Evolutionary conservation across 2,329 filamentous ascomycete genomes (phyloP).

Genomic region (Macrophomina pseudophaseolina): DNA sequence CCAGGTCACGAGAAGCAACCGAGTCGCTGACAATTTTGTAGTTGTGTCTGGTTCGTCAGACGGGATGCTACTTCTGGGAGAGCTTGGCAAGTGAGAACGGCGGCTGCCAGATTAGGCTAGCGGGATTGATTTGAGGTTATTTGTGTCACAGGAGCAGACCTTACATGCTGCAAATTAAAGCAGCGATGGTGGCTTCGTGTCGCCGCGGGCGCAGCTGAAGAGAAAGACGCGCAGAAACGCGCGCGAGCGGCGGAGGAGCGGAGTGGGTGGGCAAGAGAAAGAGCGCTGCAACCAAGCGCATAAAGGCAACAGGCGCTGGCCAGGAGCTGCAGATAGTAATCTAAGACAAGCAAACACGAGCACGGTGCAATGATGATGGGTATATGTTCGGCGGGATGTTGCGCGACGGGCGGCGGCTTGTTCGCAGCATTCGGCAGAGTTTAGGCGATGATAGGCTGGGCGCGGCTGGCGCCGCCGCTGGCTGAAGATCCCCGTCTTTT

Average conservation of each 20-base stretch:
- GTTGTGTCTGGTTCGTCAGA: conserved; percentile 92
- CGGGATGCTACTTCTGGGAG: conserved; percentile 80
- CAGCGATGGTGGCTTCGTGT: background rate
- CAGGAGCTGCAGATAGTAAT: conserved; percentile 10
- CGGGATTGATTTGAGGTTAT: conserved; percentile 3
- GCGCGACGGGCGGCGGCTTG: background rate
- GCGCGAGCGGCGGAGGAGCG: background rate
- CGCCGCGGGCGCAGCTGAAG: conserved; percentile 5
- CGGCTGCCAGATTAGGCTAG: conserved; percentile 4
- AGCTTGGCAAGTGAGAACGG: conserved; percentile 65
- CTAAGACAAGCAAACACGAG: conserved; percentile 1
- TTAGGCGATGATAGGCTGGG: background rate
- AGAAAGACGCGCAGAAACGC: conserved; percentile 8
- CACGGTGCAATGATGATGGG: background rate
- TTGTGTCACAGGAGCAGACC: conserved; percentile 19
- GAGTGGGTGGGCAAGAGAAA: background rate
- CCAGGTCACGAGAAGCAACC: background rate
- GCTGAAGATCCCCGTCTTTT: conserved; percentile 4
- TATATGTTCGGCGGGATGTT: conserved; percentile 1
- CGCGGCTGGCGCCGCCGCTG: background rate
- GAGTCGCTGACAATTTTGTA: conserved; percentile 43
- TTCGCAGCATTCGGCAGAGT: conserved; percentile 4
- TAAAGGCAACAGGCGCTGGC: background rate
- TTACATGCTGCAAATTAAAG: conserved; percentile 18
- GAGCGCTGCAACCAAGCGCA: background rate